Percentiles rank a stretch among this genome's conserved stretches.
phyloP scores from a whole-genome alignment of 2,329 filamentous ascomycete genomes.

The Lachnellula willkommii region DNA sequence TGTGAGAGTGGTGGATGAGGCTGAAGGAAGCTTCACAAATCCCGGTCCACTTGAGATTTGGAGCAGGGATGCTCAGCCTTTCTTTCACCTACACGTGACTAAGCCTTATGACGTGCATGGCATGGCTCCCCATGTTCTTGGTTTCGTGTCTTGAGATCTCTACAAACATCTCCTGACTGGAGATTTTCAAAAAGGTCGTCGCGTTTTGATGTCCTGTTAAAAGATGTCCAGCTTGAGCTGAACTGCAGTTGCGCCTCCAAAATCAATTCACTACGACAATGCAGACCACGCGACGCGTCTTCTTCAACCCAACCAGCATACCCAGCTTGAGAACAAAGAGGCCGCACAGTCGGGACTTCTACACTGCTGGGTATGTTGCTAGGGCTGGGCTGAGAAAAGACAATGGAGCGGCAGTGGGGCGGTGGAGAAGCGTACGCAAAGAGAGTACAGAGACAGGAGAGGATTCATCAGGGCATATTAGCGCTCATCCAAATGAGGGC shows the following conservation, averaged over 20 bases:
- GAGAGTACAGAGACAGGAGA: slow-evolving; percentile 47
- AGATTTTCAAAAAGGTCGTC: slow-evolving; percentile 1
- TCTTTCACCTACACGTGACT: not conserved
- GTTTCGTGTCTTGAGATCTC: not conserved
- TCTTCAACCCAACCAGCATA: slow-evolving; percentile 33
- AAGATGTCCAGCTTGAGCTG: not conserved
- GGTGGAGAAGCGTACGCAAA: slow-evolving; percentile 31
- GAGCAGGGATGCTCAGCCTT: not conserved
- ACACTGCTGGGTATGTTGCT: slow-evolving; percentile 15
- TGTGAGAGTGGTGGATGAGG: slow-evolving; percentile 5
- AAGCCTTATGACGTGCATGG: slow-evolving; percentile 1
- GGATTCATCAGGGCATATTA: slow-evolving; percentile 75
- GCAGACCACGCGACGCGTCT: slow-evolving; percentile 25
- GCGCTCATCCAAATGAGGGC: slow-evolving; percentile 68
- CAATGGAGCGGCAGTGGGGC: slow-evolving; percentile 1
- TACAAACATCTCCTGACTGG: not conserved
- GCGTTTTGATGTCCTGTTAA: not conserved
- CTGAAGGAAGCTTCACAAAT: slow-evolving; percentile 5
- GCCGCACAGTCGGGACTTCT: slow-evolving; percentile 20
- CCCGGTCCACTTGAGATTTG: not conserved
- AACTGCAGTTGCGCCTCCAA: not conserved
- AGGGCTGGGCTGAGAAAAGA: slow-evolving; percentile 12
- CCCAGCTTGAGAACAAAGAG: slow-evolving; percentile 29
- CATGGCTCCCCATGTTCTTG: not conserved
- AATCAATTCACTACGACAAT: slow-evolving; percentile 14